These are phyloP conservation scores for Rosa persica DNA, from an alignment of 306 rosid species.

Conservation along the genomic window DNA sequence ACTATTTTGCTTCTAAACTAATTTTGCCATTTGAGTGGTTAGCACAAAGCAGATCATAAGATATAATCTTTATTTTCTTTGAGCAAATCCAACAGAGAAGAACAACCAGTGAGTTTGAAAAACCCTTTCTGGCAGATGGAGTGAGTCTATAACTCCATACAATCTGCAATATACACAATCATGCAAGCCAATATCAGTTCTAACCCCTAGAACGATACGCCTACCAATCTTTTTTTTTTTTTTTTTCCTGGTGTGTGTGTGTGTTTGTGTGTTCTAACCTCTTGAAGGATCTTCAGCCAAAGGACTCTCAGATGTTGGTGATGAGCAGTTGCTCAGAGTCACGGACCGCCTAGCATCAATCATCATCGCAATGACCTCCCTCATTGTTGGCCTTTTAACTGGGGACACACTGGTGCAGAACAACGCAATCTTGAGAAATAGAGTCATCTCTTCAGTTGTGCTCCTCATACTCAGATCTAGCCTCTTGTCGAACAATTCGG, in stretches of 20 bases:
- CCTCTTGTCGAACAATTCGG: slow-evolving; percentile 62
- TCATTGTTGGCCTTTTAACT: slow-evolving; percentile 77
- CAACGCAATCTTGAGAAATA: slow-evolving; percentile 69
- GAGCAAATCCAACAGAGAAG: slow-evolving; percentile 8
- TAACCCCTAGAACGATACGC: background rate
- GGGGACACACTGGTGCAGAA: slow-evolving; percentile 76
- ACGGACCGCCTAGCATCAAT: slow-evolving; percentile 57
- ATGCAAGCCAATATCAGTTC: slow-evolving; percentile 12
- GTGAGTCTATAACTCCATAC: slow-evolving; percentile 5
- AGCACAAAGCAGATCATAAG: slow-evolving; percentile 4
- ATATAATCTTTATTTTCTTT: slow-evolving; percentile 21
- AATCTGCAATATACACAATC: slow-evolving; percentile 16
- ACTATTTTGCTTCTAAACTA: background rate
- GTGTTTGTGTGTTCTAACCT: slow-evolving; percentile 43
- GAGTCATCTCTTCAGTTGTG: slow-evolving; percentile 64
- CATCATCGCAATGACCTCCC: slow-evolving; percentile 82
- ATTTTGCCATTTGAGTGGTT: slow-evolving; percentile 8
- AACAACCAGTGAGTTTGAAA: background rate
- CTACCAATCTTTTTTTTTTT: background rate
- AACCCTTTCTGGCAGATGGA: slow-evolving; percentile 1
- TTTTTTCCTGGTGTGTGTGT: too few relatives aligned
- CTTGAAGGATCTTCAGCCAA: slow-evolving; percentile 47
- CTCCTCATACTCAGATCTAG: slow-evolving; percentile 41
- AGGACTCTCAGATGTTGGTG: slow-evolving; percentile 68
- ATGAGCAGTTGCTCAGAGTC: slow-evolving; percentile 49